Evolutionary conservation across 495 filamentous ascomycete species (phyloP).

Genomic region (Bathelium albidoporum): DNA sequence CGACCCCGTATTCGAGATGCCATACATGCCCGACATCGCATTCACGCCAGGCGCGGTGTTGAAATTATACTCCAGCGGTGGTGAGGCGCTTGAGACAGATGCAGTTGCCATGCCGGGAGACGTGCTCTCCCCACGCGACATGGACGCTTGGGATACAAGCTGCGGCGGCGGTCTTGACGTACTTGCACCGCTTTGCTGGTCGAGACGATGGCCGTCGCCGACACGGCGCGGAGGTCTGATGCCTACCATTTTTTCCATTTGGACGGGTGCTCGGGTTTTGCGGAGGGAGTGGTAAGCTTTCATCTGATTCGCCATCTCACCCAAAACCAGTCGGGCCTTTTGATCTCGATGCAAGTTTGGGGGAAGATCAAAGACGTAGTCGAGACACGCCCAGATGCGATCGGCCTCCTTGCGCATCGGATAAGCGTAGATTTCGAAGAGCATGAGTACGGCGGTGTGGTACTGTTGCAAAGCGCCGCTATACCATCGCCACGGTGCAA

Average conservation of each 20-base stretch:
- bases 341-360: slow-evolving; percentile 32
- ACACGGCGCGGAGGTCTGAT: neutral
- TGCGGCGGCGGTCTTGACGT: neutral
- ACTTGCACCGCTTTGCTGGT: neutral
- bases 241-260: slow-evolving; percentile 20
- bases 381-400: slow-evolving; percentile 58
- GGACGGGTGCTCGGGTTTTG: slow-evolving; percentile 28
- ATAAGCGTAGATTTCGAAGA: slow-evolving; percentile 44
- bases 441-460: slow-evolving; percentile 36
- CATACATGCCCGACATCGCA: neutral
- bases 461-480: slow-evolving; percentile 39
- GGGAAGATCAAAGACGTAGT: slow-evolving; percentile 59
- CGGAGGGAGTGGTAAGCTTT: slow-evolving; percentile 30
- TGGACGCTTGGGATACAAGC: neutral
- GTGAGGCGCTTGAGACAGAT: neutral
- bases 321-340: slow-evolving; percentile 35
- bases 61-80: neutral
- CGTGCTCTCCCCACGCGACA: neutral
- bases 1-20: neutral
- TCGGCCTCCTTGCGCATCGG: slow-evolving; percentile 45
- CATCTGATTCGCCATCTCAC: slow-evolving; percentile 31
- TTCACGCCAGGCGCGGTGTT: neutral
- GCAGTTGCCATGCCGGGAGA: neutral
- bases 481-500: slow-evolving; percentile 40
- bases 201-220: neutral